Conservation (phyloP, 2,329 filamentous ascomycete species). For the Zarea fungicola region DNA sequence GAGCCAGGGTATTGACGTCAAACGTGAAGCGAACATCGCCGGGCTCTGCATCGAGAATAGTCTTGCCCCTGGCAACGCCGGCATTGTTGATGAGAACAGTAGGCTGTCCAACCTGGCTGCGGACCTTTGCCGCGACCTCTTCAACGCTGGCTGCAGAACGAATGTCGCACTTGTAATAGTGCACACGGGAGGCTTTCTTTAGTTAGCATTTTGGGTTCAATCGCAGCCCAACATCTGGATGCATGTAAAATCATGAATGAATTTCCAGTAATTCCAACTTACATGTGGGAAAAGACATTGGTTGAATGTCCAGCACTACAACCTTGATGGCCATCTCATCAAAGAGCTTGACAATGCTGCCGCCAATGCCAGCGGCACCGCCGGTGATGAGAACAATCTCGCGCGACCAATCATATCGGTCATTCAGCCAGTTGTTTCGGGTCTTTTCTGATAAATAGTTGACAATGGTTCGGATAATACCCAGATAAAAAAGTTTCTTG, state of each 20-base stretch:
- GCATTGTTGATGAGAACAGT: constrained; percentile 71
- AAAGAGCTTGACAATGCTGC: constrained; percentile 58
- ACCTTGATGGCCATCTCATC: constrained; percentile 61
- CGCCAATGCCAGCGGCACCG: constrained; percentile 69
- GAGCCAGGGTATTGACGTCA: constrained; percentile 63
- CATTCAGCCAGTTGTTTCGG: constrained; percentile 31
- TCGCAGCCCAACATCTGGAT: neutral
- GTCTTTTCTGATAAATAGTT: constrained; percentile 28
- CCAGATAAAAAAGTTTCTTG: constrained; percentile 26
- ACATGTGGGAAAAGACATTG: constrained; percentile 49
- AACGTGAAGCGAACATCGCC: constrained; percentile 61
- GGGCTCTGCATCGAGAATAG: constrained; percentile 53
- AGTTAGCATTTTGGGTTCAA: neutral
- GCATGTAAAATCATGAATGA: no score
- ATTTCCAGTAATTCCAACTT: no score
- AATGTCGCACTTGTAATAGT: constrained; percentile 67
- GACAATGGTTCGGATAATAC: constrained; percentile 23
- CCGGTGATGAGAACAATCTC: constrained; percentile 73
- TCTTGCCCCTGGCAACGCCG: constrained; percentile 56
- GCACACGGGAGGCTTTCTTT: constrained; percentile 44
- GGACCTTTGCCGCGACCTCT: constrained; percentile 47
- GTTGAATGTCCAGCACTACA: constrained; percentile 65
- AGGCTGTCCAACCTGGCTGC: constrained; percentile 53
- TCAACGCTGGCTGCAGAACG: constrained; percentile 51
- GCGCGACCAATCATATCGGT: constrained; percentile 57